A percentile compares a stretch with the other conserved stretches of the same genome.
phyloP scores from a whole-genome alignment of 2,329 filamentous ascomycete genomes.

The Diaporthe ilicicola region DNA sequence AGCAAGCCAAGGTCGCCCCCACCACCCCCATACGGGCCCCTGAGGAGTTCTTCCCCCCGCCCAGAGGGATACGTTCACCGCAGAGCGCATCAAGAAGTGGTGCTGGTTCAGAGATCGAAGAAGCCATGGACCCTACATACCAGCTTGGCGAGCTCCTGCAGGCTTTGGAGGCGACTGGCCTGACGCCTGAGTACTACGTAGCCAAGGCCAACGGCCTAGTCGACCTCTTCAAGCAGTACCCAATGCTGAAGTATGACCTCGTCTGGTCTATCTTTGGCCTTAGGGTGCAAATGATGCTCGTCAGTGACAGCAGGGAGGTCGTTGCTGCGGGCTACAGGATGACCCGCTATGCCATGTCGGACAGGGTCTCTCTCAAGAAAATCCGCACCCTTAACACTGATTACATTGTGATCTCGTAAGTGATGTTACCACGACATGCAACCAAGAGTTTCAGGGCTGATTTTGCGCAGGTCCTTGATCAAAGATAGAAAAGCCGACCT shows the following conservation, averaged over 20 bases:
- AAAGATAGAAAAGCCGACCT: constrained; percentile 98
- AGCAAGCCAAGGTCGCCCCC: constrained; percentile 59
- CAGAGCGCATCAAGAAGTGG: constrained; percentile 63
- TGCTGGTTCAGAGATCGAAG: constrained; percentile 70
- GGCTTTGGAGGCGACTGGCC: constrained; percentile 85
- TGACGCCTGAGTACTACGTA: constrained; percentile 95
- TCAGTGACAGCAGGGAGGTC: constrained; percentile 95
- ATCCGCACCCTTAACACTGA: constrained; percentile 91
- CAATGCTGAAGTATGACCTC: constrained; percentile 93
- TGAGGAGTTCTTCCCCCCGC: constrained; percentile 55
- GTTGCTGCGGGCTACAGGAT: constrained; percentile 94
- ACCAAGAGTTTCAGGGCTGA: constrained; percentile 21
- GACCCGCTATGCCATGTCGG: constrained; percentile 92
- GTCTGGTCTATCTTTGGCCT: constrained; percentile 96
- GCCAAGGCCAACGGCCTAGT: constrained; percentile 90
- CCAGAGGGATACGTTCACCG: constrained; percentile 63
- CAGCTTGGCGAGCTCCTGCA: constrained; percentile 90
- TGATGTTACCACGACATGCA: not conserved
- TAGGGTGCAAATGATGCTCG: constrained; percentile 92
- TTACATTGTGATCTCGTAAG: constrained; percentile 81
- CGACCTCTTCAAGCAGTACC: constrained; percentile 94
- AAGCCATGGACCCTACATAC: constrained; percentile 85
- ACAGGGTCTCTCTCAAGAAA: constrained; percentile 86
- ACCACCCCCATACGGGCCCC: constrained; percentile 63
- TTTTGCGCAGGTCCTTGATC: constrained; percentile 72